Base-by-base conservation (phyloP, 2,329 filamentous ascomycete species). In the Epichloe coenophiala region DNA sequence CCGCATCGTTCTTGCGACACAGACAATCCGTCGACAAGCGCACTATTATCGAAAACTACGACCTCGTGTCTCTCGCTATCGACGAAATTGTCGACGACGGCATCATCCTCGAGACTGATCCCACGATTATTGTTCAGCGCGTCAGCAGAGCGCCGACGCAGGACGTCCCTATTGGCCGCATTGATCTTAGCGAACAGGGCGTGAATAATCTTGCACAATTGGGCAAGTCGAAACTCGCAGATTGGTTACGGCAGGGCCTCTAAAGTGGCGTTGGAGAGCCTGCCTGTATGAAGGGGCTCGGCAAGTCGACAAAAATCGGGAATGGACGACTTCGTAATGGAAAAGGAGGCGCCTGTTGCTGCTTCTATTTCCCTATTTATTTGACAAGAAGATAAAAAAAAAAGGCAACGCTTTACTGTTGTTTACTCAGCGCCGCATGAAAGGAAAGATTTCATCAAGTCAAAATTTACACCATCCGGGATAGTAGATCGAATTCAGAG, bases 41-140 rank as follows among this genome's bases (percentile, higher is more conserved):
- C 58, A 97, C 93, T 52, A 89, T 97, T 58, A 84, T 97, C 63
- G 93, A 98, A 71, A 97, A 97, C 78, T 98, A 97, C 75, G 93
- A 97, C 69, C 79, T 97, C 21, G 87, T 96, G 55, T 86, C 89
- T 13, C 80, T 98, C 49, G 88, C 90, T 43, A 87, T 98, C 57
- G 93, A 98, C 68, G 93, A 98, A 69, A 91, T 94, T 55, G 81
- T 94, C 49, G 89, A 95, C 68, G 89, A 95, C 63, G 93, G 93
- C 54, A 94, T 97, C 65, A 91, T 98, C 60, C 81, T 98, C 54
- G 93, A 98, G 73, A 97, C 91, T 1, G 93, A 98, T 66, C 90
- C 93, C 1, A 91, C 93, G 56, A 86, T 95, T 61, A 87, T 98
- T 58, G 85, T 91, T 46, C 89, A 89, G 65, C 77, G 93, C 59